phyloP scores from a whole-genome alignment of 2,329 filamentous ascomycete genomes.

The Seiridium cupressi region DNA sequence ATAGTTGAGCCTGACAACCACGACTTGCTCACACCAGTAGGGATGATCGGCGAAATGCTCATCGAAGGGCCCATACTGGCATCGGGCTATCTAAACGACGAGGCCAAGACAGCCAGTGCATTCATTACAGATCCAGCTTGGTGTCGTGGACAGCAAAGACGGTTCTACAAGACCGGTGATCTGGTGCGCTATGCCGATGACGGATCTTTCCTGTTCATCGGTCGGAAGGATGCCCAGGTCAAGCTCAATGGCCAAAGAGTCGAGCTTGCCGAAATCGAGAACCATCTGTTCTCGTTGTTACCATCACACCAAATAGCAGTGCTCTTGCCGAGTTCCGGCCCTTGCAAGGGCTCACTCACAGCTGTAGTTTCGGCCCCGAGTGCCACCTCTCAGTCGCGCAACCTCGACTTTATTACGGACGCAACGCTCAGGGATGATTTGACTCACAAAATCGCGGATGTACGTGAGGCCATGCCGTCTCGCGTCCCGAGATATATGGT shows the following conservation, averaged over 20 bases:
- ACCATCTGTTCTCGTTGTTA: slow-evolving; percentile 6
- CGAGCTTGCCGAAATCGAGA: slow-evolving; percentile 10
- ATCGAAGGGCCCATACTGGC: slow-evolving; percentile 13
- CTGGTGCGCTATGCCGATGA: slow-evolving; percentile 32
- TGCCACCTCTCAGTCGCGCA: slow-evolving; percentile 14
- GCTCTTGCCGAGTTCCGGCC: background rate
- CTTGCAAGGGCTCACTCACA: slow-evolving; percentile 17
- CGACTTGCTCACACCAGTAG: slow-evolving; percentile 12
- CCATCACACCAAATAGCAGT: slow-evolving; percentile 2
- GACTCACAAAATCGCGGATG: background rate
- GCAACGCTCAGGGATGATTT: slow-evolving; percentile 17
- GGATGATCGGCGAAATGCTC: slow-evolving; percentile 13
- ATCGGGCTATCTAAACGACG: slow-evolving; percentile 12
- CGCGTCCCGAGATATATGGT: slow-evolving; percentile 14
- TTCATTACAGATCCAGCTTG: slow-evolving; percentile 10
- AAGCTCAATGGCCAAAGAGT: slow-evolving; percentile 11
- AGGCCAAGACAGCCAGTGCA: slow-evolving; percentile 9
- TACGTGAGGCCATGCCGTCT: slow-evolving; percentile 6
- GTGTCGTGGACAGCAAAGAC: slow-evolving; percentile 9
- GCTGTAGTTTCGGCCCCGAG: slow-evolving; percentile 24
- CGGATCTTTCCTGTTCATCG: slow-evolving; percentile 23
- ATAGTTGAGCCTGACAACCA: slow-evolving; percentile 10
- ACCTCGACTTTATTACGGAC: slow-evolving; percentile 21
- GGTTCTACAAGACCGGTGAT: slow-evolving; percentile 39
- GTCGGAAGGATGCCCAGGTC: slow-evolving; percentile 10